Conservation (phyloP, 768 basidiomycete genomes). For the Mycena chlorophos region DNA sequence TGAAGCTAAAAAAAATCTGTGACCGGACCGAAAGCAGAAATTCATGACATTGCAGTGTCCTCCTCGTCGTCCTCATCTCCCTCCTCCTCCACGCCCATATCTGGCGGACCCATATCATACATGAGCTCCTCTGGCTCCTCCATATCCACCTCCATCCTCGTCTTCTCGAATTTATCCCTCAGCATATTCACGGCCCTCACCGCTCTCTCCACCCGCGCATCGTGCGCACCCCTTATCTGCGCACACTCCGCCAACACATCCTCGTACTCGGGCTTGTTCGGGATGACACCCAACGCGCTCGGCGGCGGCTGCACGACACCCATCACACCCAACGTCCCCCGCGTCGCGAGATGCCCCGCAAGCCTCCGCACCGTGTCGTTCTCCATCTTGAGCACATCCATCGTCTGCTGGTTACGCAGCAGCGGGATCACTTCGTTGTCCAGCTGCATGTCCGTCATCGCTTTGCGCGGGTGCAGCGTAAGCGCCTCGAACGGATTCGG, state of each 20-base stretch:
- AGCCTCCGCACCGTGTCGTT: conserved; percentile 71
- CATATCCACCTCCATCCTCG: conserved; percentile 74
- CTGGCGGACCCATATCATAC: conserved; percentile 58
- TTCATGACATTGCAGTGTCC: conserved; percentile 24
- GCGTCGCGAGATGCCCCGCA: conserved; percentile 63
- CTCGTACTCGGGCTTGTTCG: conserved; percentile 52
- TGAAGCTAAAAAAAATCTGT: no score
- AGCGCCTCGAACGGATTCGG: conserved; percentile 62
- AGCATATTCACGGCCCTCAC: conserved; percentile 78
- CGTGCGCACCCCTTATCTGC: conserved; percentile 68
- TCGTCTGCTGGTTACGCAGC: conserved; percentile 77
- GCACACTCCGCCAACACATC: conserved; percentile 68
- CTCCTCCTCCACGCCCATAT: conserved; percentile 32
- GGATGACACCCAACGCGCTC: conserved; percentile 24
- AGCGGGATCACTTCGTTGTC: conserved; percentile 75
- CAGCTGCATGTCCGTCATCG: conserved; percentile 63
- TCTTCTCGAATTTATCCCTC: conserved; percentile 76
- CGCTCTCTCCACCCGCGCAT: conserved; percentile 73
- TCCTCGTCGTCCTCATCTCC: conserved; percentile 41
- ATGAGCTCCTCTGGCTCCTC: conserved; percentile 79
- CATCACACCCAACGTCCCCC: conserved; percentile 54
- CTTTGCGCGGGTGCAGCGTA: conserved; percentile 61
- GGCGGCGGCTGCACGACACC: conserved; percentile 36
- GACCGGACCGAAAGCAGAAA: no score
- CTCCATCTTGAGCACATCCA: conserved; percentile 70